These are phyloP conservation scores for Mortierella sp. DNA, from an alignment of 371 early-diverging fungal species.

Conservation along the genomic window DNA sequence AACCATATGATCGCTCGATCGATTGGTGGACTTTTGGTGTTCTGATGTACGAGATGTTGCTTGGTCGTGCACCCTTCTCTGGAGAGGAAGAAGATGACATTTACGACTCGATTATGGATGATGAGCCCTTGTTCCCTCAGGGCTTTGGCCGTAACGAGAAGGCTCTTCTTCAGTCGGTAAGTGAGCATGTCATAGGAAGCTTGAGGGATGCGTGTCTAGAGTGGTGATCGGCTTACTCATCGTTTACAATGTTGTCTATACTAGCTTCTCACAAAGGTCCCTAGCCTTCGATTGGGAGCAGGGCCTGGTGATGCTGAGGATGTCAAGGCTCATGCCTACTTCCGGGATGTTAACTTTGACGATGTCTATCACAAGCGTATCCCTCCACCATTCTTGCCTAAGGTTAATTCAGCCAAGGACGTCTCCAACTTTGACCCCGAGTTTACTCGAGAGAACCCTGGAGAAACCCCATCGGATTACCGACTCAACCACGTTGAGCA, in stretches of 20 bases:
- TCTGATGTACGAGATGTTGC: constrained; percentile 96
- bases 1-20: constrained; percentile 90
- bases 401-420: constrained; percentile 59
- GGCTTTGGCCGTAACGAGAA: constrained; percentile 62
- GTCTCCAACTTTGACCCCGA: constrained; percentile 70
- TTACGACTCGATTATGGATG: constrained; percentile 71
- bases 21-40: constrained; percentile 99
- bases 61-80: constrained; percentile 80
- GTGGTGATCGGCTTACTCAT: not conserved
- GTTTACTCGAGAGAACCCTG: constrained; percentile 57
- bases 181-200: not conserved
- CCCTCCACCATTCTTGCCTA: constrained; percentile 68
- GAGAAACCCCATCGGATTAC: constrained; percentile 50
- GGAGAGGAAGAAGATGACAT: constrained; percentile 70
- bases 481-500: constrained; percentile 49
- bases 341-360: constrained; percentile 76
- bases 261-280: constrained; percentile 63
- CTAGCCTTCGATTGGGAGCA: constrained; percentile 59
- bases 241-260: not conserved
- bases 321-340: constrained; percentile 76
- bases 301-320: constrained; percentile 69
- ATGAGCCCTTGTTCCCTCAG: constrained; percentile 66
- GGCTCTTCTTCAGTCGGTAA: constrained; percentile 62
- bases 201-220: not conserved
- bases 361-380: constrained; percentile 74